phyloP scores from a whole-genome alignment of 495 filamentous ascomycete genomes.

The Tuber brumale region DNA sequence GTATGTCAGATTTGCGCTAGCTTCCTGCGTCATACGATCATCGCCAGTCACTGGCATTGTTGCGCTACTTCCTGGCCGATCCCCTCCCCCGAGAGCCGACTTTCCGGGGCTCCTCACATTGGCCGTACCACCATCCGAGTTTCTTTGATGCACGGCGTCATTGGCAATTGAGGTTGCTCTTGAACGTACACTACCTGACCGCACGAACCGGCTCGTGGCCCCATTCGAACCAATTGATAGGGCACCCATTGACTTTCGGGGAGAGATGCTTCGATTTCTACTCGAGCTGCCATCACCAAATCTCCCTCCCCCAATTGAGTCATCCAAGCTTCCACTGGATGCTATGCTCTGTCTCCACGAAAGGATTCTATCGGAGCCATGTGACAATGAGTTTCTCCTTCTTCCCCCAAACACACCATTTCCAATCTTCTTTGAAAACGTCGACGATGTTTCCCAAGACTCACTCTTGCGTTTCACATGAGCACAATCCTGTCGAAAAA shows the following conservation, averaged over 20 bases:
- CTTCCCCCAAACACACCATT: constrained; percentile 55
- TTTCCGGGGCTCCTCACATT: neutral
- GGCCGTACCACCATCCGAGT: neutral
- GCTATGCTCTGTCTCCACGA: constrained; percentile 80
- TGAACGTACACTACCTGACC: constrained; percentile 33
- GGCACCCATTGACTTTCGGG: constrained; percentile 49
- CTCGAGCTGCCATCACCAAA: constrained; percentile 25
- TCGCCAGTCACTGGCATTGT: constrained; percentile 1
- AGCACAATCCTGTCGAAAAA: constrained; percentile 92
- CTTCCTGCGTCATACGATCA: constrained; percentile 2
- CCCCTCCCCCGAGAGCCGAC: constrained; percentile 3
- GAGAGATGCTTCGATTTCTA: constrained; percentile 52
- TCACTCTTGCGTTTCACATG: constrained; percentile 54
- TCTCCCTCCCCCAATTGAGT: constrained; percentile 44
- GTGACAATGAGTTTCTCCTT: constrained; percentile 56
- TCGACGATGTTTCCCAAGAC: constrained; percentile 63
- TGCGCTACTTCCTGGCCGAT: constrained; percentile 4
- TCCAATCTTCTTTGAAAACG: constrained; percentile 65
- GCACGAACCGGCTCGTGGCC: constrained; percentile 26
- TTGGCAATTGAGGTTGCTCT: constrained; percentile 29
- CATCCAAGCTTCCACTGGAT: constrained; percentile 52
- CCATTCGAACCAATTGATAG: constrained; percentile 34
- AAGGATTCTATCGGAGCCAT: constrained; percentile 75
- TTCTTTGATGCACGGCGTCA: neutral
- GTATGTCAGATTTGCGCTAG: constrained; percentile 6